Base-by-base conservation (phyloP, 2,329 filamentous ascomycete genomes). In the Hypomyces perniciosus region DNA sequence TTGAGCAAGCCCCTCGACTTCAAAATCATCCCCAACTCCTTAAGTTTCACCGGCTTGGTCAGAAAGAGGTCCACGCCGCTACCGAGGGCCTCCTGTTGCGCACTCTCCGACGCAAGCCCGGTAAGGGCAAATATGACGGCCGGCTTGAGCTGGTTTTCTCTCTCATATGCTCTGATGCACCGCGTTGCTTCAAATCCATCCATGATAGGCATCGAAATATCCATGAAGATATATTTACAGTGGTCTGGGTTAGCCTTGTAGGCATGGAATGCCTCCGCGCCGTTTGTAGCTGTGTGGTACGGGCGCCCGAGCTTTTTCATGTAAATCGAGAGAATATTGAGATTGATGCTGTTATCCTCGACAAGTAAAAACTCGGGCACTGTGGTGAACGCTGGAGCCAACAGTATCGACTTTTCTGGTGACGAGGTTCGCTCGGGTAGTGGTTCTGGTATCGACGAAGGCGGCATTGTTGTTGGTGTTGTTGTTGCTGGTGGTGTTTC, bases 151-250 rank as follows among this genome's bases (percentile, higher is more conserved):
- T 67, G 63, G 5, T 68, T 59, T 0, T 74, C 65, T 4, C 67
- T 63, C 57, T 82, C 79, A 33, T 76, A 67, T 1, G 70, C 67
- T 1, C 78, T 69, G 10, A 81, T 79, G n/a, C 67, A 65, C 1
- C 72, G 64, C 1, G 77, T 79, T 0, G 74, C 72, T 12, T 74
- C 74, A 3, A 79, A 70, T 0, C 76, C 76, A 53, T 82, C 74
- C 59, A 82, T 75, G 3, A 80, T 63, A 0, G 79, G 79, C 79
- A 83, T 82, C 48, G 72, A 79, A 1, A 81, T 74, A 55, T 82
- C 79, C 59, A 71, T 73, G 4, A 73, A 54, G 0, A 73, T 54
- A 45, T 63, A 68, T 1, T 51, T 52, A 27, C 60, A 70, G 0
- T 58, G 46, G 0, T 55, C 55, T 0, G 61, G 60, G 1, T 57